Conservation (phyloP, 2,329 filamentous ascomycete species). For the Hypoxylon sp. region DNA sequence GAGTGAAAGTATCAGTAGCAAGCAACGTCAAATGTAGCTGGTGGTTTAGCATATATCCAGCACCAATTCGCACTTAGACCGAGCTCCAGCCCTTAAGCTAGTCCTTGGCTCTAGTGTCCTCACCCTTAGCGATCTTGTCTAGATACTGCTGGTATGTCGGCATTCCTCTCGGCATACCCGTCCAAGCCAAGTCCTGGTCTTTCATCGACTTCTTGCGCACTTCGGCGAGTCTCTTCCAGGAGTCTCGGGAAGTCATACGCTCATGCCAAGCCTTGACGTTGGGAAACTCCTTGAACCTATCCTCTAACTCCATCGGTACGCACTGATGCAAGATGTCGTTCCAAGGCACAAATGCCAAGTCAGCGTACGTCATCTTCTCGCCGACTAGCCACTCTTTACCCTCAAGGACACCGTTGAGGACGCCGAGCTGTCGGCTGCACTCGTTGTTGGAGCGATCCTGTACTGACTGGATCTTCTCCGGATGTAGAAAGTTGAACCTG, state of each 20-base stretch:
- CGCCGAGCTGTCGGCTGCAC: constrained; percentile 60
- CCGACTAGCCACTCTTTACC: constrained; percentile 59
- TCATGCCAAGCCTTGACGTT: constrained; percentile 44
- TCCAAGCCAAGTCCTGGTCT: constrained; percentile 13
- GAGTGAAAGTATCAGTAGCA: too few species aligned
- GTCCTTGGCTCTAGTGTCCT: background rate
- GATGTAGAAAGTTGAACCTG: constrained; percentile 59
- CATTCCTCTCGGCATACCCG: constrained; percentile 11
- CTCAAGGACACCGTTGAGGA: constrained; percentile 61
- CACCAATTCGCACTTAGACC: background rate
- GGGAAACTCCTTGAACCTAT: constrained; percentile 36
- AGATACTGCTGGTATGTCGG: background rate
- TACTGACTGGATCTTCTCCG: constrained; percentile 62
- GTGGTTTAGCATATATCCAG: too few species aligned
- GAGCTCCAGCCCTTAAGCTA: background rate
- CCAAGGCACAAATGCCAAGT: constrained; percentile 46
- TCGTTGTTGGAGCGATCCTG: constrained; percentile 64
- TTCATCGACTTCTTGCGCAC: constrained; percentile 34
- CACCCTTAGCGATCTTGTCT: constrained; percentile 4
- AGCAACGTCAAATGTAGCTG: too few species aligned
- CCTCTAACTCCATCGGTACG: background rate
- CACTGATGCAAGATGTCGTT: constrained; percentile 29
- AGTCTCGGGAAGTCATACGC: constrained; percentile 34
- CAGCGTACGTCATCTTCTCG: constrained; percentile 56
- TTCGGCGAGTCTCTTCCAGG: constrained; percentile 41